Evolutionary conservation across 83 land plant species (phyloP).

Genomic region (Thuja plicata): DNA sequence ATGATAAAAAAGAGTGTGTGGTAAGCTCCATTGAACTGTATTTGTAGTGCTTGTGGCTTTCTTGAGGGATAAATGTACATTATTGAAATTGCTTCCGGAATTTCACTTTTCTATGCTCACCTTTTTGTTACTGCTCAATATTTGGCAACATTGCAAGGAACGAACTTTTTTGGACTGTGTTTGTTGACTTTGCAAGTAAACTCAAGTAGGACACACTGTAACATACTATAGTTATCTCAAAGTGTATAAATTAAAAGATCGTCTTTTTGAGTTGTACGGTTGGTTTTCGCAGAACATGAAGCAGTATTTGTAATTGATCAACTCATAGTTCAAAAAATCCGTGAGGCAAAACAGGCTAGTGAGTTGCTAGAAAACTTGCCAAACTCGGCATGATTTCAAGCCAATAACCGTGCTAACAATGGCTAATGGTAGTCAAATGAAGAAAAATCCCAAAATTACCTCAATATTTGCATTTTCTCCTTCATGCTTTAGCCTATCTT

Average conservation of each 20-base stretch:
- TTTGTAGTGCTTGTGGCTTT: not conserved
- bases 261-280: not conserved
- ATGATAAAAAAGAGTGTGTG: conserved; percentile 75
- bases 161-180: not conserved
- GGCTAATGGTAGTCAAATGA: no score
- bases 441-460: no score
- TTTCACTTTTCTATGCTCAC: not conserved
- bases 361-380: no score
- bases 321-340: not conserved
- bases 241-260: not conserved
- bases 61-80: not conserved
- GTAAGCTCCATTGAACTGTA: conserved; percentile 37
- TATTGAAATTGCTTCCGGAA: not conserved
- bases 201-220: not conserved
- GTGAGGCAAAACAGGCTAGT: no score
- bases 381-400: no score
- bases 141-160: not conserved
- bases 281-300: not conserved
- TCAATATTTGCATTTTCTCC: no score
- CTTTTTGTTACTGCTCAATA: not conserved
- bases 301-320: not conserved
- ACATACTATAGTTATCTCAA: not conserved
- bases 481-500: no score
- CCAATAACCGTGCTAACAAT: no score
- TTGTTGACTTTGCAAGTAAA: not conserved